Evolutionary conservation across 75 land plant species (phyloP), one percentile per base, ranked within the genome.

Genomic region (Pseudotsuga menziesii): DNA sequence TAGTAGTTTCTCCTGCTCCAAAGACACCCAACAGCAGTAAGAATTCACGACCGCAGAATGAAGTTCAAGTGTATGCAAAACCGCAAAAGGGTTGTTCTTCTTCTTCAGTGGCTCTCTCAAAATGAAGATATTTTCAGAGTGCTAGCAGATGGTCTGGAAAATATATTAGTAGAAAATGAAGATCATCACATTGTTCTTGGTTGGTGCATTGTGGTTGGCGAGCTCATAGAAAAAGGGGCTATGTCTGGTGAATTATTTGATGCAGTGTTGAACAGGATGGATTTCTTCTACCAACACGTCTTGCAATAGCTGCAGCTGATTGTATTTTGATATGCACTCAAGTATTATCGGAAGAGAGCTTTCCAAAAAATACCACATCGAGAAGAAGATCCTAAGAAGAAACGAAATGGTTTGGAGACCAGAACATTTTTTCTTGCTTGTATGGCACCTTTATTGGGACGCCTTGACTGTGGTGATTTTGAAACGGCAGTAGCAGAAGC

Each of bases 261-360:
- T 66, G 66, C 77, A 91, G 91, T 71, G 78, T 71, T 73, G 69
- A 81, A 72, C 84, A 82, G 81, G 84, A 83, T 64, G 85, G 83
- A 61, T 82, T 67, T 78, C 85, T 85, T 75, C 75, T 89, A 57
- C 93, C 93, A 57, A 87, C 91, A 19, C 93, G 93, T 59, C 88
- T 91, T 84, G 75, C 93, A 71, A 77, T 89, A n/a, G 80, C 89
- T 78, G 91, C 88, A 66, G 89, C 91, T 71, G 93, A 91, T 80
- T 91, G 91, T 60, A 76, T 78, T 61, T 74, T 87, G 52, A 75
- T 82, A 19, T 85, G 87, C 48, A 85, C 91, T 57, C 78, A 76
- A 71, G 81, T 79, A 52, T 79, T 91, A 35, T 78, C 85, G 35
- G 62, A 80, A 71, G 82, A 67, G 36, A 74, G 61, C 54, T 15